Evolutionary conservation across 352 stramenopile genomes (phyloP), one percentile per base, ranked within the genome.

Genomic region (Phytophthora europaea): DNA sequence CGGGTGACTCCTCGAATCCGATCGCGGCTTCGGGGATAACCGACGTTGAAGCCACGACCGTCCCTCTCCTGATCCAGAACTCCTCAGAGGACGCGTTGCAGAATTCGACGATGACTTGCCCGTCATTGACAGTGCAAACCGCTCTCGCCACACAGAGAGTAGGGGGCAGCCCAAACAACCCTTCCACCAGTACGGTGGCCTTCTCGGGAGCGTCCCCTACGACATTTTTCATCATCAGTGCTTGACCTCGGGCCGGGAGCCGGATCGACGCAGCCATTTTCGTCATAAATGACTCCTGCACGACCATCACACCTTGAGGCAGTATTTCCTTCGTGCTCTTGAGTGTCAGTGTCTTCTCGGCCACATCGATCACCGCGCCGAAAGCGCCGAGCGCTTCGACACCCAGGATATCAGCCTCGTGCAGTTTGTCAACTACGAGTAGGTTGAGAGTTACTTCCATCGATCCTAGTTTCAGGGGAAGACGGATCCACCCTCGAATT

Each of bases 11-110:
- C n/a, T 6, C 12, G 16, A 15, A 15, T 8, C 6, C 59, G 13
- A 65, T 58, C 1, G 59, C 59, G 4, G 59, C 23, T 1, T 56
- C 59, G 4, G 59, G 47, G 7, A 66, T 33, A 1, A 59, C 47
- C 9, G 47, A 58, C 3, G 60, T 23, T 0, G 31, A 3, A 6
- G 47, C 33, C 6, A 58, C 22, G 1, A 57, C 31, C 18, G 33
- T 58, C n/a, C 60, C 60, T 26, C 23, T 33, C 10, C 9, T 3
- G 28, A 66, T 48, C 47, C n/a, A 48, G 10, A 26, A 34, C n/a
- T 47, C 47, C 2, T 66, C 60, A 1, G 60, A 40, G 0, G 60
- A 58, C 26, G 26, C 26, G 26, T 28, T 28, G 2, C 26, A 28
- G 26, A 28, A 2, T 4, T 28, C 26, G 26, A 28, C 26, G 2